Evolutionary conservation across 192 early-diverging fungal genomes (phyloP).

Genomic region (Umbelopsis sp.): DNA sequence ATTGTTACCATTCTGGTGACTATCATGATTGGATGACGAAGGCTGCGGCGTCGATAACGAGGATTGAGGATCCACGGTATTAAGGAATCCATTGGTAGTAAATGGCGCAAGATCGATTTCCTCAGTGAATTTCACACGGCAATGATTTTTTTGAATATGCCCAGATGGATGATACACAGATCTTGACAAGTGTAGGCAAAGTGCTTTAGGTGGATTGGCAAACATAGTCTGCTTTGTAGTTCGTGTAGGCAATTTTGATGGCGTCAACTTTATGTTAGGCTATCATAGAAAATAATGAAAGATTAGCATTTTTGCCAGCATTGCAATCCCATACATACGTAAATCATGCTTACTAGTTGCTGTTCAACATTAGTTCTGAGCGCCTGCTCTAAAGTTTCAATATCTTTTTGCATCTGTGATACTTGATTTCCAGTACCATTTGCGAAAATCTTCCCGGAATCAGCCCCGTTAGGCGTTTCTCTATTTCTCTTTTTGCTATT

Average conservation of each 20-base stretch:
- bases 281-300: slow-evolving; percentile 14
- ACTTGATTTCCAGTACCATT: background rate
- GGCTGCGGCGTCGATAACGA: slow-evolving; percentile 11
- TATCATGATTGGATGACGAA: slow-evolving; percentile 10
- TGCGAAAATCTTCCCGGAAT: background rate
- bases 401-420: slow-evolving; percentile 30
- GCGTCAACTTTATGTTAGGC: slow-evolving; percentile 35
- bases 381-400: slow-evolving; percentile 45
- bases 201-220: slow-evolving; percentile 78
- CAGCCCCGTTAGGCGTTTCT: slow-evolving; percentile 13
- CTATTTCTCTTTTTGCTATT: slow-evolving; percentile 12
- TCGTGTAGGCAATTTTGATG: slow-evolving; percentile 28
- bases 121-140: slow-evolving; percentile 69
- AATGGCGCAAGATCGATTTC: slow-evolving; percentile 79
- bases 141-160: slow-evolving; percentile 76
- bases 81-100: slow-evolving; percentile 66
- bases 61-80: slow-evolving; percentile 29
- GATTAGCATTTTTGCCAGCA: background rate
- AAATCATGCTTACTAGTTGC: slow-evolving; percentile 40
- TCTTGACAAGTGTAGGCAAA: slow-evolving; percentile 87
- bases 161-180: slow-evolving; percentile 76
- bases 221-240: slow-evolving; percentile 85
- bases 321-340: background rate
- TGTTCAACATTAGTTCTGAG: slow-evolving; percentile 46
- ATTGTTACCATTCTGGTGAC: slow-evolving; percentile 16